Percentiles rank a stretch among this genome's conserved stretches.
These are phyloP conservation scores for Talaromyces sp. DNA, from an alignment of 2,329 filamentous ascomycete species.

Conservation along the genomic window DNA sequence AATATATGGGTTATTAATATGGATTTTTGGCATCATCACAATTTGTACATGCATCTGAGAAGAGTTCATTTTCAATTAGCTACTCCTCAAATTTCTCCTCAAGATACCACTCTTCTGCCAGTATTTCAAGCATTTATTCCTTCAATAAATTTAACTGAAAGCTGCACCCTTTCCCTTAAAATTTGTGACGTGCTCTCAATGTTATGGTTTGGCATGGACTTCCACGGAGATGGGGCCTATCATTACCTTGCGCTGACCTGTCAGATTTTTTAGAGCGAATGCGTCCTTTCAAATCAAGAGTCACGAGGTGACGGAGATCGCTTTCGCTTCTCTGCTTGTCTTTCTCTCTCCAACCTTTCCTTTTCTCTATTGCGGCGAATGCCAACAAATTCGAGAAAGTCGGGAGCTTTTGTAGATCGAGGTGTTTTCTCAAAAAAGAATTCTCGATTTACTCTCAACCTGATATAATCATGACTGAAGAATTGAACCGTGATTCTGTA, in stretches of 20 bases:
- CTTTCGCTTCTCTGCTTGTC: neutral
- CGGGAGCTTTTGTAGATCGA: neutral
- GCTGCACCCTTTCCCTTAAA: neutral
- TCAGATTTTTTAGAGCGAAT: neutral
- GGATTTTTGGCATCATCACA: neutral
- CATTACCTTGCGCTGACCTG: neutral
- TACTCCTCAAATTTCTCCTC: neutral
- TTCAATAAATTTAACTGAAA: neutral
- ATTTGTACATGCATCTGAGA: neutral
- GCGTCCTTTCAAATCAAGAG: neutral
- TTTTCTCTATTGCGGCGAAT: neutral
- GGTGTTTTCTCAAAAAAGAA: neutral
- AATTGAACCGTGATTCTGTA: neutral
- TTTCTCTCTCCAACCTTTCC: neutral
- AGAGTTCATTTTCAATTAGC: neutral
- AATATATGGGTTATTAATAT: neutral
- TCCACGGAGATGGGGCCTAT: neutral
- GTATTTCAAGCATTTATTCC: neutral
- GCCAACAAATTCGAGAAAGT: neutral
- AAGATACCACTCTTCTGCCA: neutral
- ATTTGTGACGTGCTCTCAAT: neutral
- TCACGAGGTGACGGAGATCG: neutral
- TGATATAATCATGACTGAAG: neutral
- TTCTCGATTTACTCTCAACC: neutral
- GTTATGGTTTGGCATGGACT: neutral